These are phyloP conservation scores for Cladophialophora exuberans DNA, from an alignment of 2,329 filamentous ascomycete genomes.

Conservation along the genomic window DNA sequence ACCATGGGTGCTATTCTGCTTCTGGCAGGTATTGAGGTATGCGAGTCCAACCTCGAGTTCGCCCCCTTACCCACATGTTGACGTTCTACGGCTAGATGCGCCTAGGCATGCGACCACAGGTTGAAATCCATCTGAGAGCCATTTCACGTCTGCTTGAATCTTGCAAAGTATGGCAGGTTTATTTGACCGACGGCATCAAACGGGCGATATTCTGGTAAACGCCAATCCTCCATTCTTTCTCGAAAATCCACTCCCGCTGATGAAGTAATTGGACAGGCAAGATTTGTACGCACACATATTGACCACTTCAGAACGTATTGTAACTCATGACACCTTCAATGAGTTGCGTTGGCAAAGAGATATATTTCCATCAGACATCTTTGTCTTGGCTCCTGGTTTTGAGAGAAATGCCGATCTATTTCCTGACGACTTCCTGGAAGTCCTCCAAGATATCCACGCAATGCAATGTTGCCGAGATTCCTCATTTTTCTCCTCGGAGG, in stretches of 20 bases:
- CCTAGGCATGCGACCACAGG: constrained; percentile 41
- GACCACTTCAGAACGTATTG: constrained; percentile 44
- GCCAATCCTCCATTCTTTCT: neutral
- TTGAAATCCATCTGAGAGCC: constrained; percentile 49
- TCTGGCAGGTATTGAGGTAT: constrained; percentile 48
- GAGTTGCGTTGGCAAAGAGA: constrained; percentile 48
- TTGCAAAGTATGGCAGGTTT: constrained; percentile 36
- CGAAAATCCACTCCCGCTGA: neutral
- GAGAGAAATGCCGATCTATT: constrained; percentile 34
- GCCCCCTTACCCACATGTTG: neutral
- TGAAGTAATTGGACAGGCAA: constrained; percentile 40
- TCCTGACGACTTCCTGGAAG: constrained; percentile 38
- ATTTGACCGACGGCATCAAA: constrained; percentile 46
- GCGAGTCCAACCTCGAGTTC: constrained; percentile 24
- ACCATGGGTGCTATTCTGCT: constrained; percentile 50
- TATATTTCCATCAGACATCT: constrained; percentile 36
- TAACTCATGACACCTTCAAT: constrained; percentile 47
- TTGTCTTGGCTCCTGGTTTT: constrained; percentile 43
- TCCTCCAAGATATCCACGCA: constrained; percentile 45
- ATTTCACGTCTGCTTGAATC: constrained; percentile 42
- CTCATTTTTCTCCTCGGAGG: constrained; percentile 19
- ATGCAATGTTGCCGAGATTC: constrained; percentile 45
- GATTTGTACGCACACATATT: constrained; percentile 48
- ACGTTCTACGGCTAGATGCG: constrained; percentile 38
- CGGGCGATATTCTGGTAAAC: constrained; percentile 51